Percentiles rank a stretch among this genome's conserved stretches.
Evolutionary conservation across 139 green algal species (phyloP).

Genomic region (Trebouxia sp.): DNA sequence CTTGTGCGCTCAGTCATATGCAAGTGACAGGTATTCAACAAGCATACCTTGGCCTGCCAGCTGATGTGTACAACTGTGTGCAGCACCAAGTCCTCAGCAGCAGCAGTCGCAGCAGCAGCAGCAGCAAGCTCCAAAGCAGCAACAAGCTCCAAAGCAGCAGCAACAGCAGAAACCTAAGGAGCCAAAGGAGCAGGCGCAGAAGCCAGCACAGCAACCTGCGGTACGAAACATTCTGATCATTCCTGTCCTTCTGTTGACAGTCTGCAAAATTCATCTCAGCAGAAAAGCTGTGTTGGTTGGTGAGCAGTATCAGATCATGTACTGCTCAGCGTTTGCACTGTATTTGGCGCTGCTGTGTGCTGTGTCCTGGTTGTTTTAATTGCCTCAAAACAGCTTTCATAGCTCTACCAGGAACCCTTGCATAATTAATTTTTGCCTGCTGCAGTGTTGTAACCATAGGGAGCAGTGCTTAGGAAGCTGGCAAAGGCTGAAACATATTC

Average conservation of each 20-base stretch:
- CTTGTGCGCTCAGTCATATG: background rate
- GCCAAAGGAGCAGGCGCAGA: constrained; percentile 30
- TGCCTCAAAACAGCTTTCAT: no score
- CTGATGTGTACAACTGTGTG: background rate
- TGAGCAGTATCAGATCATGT: no score
- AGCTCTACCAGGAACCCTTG: no score
- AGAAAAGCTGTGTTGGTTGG: background rate
- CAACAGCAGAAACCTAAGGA: constrained; percentile 36
- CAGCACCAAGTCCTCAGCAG: background rate
- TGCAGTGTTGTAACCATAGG: no score
- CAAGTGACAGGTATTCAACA: no score
- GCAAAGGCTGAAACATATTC: no score
- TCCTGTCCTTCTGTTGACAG: background rate
- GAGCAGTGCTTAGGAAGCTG: no score
- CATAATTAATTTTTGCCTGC: no score
- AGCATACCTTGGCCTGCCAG: no score
- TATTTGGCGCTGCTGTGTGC: no score
- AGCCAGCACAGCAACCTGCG: constrained; percentile 24
- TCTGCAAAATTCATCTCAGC: background rate
- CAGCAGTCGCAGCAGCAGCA: background rate
- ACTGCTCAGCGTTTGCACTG: no score
- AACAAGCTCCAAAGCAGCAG: background rate
- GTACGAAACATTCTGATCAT: background rate
- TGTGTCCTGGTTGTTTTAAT: no score
- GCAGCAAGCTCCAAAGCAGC: constrained; percentile 1